These are phyloP conservation scores for Ophiocordyceps polyrhachis-furcata DNA, from an alignment of 2,329 filamentous ascomycete genomes.

Conservation along the genomic window DNA sequence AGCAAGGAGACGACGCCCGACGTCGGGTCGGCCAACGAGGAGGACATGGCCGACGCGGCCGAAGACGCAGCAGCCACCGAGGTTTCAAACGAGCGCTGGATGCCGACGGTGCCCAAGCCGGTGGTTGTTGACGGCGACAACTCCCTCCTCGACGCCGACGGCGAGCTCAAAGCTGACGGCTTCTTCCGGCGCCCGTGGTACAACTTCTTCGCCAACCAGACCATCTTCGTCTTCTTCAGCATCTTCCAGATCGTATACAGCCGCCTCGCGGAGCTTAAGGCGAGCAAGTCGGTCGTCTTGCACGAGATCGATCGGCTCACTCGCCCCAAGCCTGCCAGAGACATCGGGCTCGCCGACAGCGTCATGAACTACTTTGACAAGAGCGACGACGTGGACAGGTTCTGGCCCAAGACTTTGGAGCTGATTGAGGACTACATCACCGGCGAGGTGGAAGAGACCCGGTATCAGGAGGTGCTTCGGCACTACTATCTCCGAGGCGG, in stretches of 20 bases:
- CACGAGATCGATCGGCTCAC: conserved; percentile 57
- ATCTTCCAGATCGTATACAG: conserved; percentile 84
- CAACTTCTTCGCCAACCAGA: conserved; percentile 82
- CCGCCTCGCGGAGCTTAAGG: conserved; percentile 68
- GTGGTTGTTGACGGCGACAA: conserved; percentile 33
- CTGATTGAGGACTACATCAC: conserved; percentile 76
- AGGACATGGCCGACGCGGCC: conserved; percentile 47
- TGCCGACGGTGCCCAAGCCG: conserved; percentile 40
- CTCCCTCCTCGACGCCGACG: conserved; percentile 36
- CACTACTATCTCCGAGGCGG: conserved; percentile 82
- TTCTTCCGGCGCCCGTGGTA: conserved; percentile 65
- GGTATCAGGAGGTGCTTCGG: conserved; percentile 78
- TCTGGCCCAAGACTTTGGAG: conserved; percentile 70
- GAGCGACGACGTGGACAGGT: conserved; percentile 41
- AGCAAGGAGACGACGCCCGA: conserved; percentile 87
- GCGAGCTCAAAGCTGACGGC: conserved; percentile 55
- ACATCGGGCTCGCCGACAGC: conserved; percentile 70
- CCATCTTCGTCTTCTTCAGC: conserved; percentile 86
- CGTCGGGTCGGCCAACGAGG: conserved; percentile 55
- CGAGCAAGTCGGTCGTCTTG: conserved; percentile 52
- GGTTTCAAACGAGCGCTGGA: conserved; percentile 43
- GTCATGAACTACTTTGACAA: conserved; percentile 58
- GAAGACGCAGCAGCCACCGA: conserved; percentile 42
- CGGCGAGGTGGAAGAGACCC: conserved; percentile 60
- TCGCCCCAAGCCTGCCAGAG: conserved; percentile 60